A percentile compares a stretch with the other conserved stretches of the same genome.
These are phyloP conservation scores for Komagataella pseudopastoris DNA, from an alignment of 805 yeast genomes.

Conservation along the genomic window DNA sequence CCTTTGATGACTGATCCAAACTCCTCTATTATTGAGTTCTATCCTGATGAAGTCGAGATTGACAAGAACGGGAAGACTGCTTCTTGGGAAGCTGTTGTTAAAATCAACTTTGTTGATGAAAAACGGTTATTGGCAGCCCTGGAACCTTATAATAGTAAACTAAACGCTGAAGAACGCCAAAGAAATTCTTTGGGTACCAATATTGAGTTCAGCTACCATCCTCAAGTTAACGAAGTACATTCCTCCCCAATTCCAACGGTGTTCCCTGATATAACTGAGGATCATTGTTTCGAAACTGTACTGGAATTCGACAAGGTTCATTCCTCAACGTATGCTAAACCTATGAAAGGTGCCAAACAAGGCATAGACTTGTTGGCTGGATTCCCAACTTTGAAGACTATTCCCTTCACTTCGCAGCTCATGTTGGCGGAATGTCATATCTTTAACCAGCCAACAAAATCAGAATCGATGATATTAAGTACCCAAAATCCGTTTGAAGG, in stretches of 20 bases:
- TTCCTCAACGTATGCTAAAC: conserved; percentile 40
- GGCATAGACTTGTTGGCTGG: conserved; percentile 77
- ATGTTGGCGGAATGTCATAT: conserved; percentile 54
- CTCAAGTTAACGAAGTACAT: conserved; percentile 55
- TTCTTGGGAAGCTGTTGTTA: conserved; percentile 95
- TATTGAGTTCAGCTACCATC: conserved; percentile 57
- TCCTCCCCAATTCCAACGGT: conserved; percentile 68
- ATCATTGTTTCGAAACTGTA: conserved; percentile 59
- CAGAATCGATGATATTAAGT: conserved; percentile 65
- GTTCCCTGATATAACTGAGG: conserved; percentile 66
- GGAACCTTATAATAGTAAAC: conserved; percentile 44
- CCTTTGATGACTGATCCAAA: conserved; percentile 72
- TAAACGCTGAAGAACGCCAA: conserved; percentile 54
- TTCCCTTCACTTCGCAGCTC: conserved; percentile 46
- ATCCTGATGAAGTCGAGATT: conserved; percentile 76
- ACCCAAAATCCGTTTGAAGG: conserved; percentile 43
- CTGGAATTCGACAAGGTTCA: conserved; percentile 26
- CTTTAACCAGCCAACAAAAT: conserved; percentile 75
- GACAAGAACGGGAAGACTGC: conserved; percentile 94
- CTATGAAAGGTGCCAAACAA: conserved; percentile 38
- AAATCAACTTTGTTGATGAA: conserved; percentile 85
- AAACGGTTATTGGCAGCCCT: conserved; percentile 59
- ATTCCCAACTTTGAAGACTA: conserved; percentile 70
- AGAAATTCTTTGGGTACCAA: conserved; percentile 71
- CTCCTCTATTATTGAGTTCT: conserved; percentile 83